A percentile compares a stretch with the other conserved stretches of the same genome.
Evolutionary conservation across 2,329 filamentous ascomycete species (phyloP).

Genomic region (Pseudogymnoascus sp.): DNA sequence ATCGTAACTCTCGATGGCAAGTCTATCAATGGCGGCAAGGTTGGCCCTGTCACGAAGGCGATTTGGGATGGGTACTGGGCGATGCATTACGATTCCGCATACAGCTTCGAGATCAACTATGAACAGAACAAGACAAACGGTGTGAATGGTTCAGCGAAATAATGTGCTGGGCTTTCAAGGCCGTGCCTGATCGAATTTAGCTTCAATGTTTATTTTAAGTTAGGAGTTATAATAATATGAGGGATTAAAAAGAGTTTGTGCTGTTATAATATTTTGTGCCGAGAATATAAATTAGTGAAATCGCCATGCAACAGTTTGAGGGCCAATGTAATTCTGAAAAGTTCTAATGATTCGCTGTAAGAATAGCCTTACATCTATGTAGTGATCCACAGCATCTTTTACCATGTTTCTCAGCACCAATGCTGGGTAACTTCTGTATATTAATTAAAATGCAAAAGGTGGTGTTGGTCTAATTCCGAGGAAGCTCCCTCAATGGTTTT

Average conservation of each 20-base stretch:
- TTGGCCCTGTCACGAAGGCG: slow-evolving; percentile 39
- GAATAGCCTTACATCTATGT: neutral
- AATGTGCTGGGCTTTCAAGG: neutral
- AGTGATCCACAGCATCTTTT: no score
- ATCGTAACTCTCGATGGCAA: slow-evolving; percentile 41
- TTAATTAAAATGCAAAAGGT: neutral
- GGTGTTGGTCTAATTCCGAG: neutral
- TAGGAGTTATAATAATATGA: slow-evolving; percentile 5
- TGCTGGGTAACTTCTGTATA: neutral
- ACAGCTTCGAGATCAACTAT: slow-evolving; percentile 32
- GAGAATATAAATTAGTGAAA: neutral
- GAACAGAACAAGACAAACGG: slow-evolving; percentile 1
- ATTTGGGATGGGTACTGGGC: slow-evolving; percentile 48
- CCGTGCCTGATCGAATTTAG: neutral
- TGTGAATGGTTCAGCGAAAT: slow-evolving; percentile 35
- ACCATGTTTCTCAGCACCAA: neutral
- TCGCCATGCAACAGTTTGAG: neutral
- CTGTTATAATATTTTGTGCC: neutral
- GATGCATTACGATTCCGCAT: slow-evolving; percentile 37
- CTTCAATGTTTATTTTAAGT: slow-evolving; percentile 5
- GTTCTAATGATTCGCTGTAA: neutral
- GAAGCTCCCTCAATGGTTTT: neutral
- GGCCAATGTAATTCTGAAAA: neutral
- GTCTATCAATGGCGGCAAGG: slow-evolving; percentile 35
- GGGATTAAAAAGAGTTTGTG: slow-evolving; percentile 16